phyloP scores from a whole-genome alignment of 371 early-diverging fungal genomes.

The Gilbertella persicaria region DNA sequence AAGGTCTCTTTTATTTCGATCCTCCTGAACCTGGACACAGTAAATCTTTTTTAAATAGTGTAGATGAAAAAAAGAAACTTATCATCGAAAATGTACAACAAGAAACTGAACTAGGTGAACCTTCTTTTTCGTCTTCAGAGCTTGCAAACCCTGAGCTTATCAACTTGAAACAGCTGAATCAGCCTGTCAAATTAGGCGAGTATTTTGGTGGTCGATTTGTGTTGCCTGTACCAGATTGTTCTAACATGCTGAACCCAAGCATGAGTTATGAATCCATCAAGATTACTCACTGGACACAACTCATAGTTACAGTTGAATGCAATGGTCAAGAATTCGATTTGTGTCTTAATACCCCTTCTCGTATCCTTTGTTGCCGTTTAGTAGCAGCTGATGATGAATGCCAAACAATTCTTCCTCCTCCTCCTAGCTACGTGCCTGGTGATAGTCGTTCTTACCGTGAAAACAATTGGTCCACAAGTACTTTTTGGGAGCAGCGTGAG shows the following conservation, averaged over 20 bases:
- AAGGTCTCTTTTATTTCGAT: constrained; percentile 15
- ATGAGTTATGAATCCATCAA: constrained; percentile 32
- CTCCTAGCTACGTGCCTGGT: constrained; percentile 72
- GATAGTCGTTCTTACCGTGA: constrained; percentile 32
- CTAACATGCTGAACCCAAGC: constrained; percentile 27
- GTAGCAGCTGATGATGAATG: constrained; percentile 52
- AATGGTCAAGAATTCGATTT: constrained; percentile 28
- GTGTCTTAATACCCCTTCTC: constrained; percentile 32
- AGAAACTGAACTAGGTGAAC: neutral
- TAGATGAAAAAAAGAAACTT: neutral
- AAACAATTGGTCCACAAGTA: constrained; percentile 9
- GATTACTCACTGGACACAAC: constrained; percentile 36
- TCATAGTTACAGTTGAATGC: constrained; percentile 30
- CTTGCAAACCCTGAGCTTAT: constrained; percentile 3
- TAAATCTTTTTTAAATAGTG: neutral
- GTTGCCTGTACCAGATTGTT: constrained; percentile 39
- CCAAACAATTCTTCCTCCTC: constrained; percentile 86
- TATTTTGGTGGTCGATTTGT: constrained; percentile 46
- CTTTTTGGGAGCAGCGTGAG: constrained; percentile 41
- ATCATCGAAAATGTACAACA: neutral
- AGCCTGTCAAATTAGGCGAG: constrained; percentile 31
- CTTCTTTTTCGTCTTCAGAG: neutral
- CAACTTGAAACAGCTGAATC: constrained; percentile 37
- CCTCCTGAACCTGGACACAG: constrained; percentile 9
- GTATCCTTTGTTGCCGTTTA: constrained; percentile 41